Base-by-base conservation (phyloP, 2,329 filamentous ascomycete species). In the Dothistroma septosporum region DNA sequence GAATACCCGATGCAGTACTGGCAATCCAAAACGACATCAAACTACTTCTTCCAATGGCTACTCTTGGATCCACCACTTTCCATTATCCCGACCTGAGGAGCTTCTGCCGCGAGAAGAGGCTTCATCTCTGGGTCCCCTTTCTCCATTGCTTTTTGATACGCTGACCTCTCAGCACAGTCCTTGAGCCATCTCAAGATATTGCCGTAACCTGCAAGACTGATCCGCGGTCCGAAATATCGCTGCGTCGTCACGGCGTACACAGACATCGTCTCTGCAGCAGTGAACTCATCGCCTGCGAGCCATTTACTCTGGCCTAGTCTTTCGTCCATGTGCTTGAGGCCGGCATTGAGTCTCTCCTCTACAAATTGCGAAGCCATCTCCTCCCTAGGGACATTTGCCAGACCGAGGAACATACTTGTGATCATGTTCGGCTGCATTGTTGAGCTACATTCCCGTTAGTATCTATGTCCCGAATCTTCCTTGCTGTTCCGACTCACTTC, bases 251-350 rank as follows among this genome's bases (percentile, higher is more conserved):
- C 74, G 14, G 78, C 76, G 67, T 82, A 87, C 0, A 85, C 77
- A 5, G 74, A 76, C 84, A 89, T 87, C 37, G 87, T 76, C 71
- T 90, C 87, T 0, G 86, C 87, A 1, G 78, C 84, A 0, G 84
- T 87, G 60, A 89, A 84, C 50, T 85, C 77, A 0, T 79, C 74
- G 1, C 86, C 87, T 0, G 83, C 85, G 19, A 89, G 74, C 78
- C 81, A 89, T 12, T 75, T 70, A 41, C 76, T 80, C 0, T 72
- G 61, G 2, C 63, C 64, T 2, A 89, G 70, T 14, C 82, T 75
- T 1, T 79, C 73, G 46, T 88, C 78, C 41, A 85, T 59, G 31
- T 77, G 65, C 32, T 62, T 49, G 46, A 87, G 61, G 0, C 75
- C 71, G 9, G 59, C 69, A 1, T 70, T 55, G 2, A 81, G 66